These are phyloP conservation scores for Lepiota subincarnata DNA, from an alignment of 768 basidiomycete species.

Conservation along the genomic window DNA sequence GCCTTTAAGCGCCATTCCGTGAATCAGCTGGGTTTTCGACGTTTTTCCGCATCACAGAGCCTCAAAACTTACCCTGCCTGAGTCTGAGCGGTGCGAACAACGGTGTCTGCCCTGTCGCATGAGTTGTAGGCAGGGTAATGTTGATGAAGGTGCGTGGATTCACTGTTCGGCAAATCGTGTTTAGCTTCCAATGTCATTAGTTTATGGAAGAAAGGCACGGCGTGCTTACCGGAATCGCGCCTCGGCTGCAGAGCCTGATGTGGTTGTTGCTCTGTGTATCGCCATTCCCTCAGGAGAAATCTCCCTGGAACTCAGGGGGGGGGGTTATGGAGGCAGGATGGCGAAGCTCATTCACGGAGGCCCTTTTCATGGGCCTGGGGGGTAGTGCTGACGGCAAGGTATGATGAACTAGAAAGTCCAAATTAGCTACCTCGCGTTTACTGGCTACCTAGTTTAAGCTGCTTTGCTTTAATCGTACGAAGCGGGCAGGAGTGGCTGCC, in stretches of 20 bases:
- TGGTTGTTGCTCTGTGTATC: neutral
- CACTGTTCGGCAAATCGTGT: neutral
- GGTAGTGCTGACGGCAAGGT: neutral
- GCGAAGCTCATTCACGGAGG: neutral
- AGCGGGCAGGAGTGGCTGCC: neutral
- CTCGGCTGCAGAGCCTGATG: conserved; percentile 2
- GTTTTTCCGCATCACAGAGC: too few species aligned
- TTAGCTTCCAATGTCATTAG: neutral
- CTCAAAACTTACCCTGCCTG: too few species aligned
- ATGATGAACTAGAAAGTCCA: neutral
- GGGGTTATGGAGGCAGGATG: neutral
- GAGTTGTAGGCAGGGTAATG: too few species aligned
- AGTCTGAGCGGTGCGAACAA: too few species aligned
- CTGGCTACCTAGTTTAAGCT: neutral
- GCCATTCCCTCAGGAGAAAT: neutral
- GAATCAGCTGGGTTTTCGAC: too few species aligned
- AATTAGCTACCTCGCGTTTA: neutral
- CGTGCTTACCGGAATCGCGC: neutral
- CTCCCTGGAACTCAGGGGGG: neutral
- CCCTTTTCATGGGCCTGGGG: neutral
- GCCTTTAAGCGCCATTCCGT: neutral
- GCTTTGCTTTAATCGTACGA: neutral
- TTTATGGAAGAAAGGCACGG: too few species aligned
- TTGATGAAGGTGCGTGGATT: too few species aligned
- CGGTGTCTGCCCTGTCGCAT: too few species aligned